Evolutionary conservation across 2,329 filamentous ascomycete species (phyloP), one percentile per base, ranked within the genome.

Genomic region (Hymenoscyphus fraxineus): DNA sequence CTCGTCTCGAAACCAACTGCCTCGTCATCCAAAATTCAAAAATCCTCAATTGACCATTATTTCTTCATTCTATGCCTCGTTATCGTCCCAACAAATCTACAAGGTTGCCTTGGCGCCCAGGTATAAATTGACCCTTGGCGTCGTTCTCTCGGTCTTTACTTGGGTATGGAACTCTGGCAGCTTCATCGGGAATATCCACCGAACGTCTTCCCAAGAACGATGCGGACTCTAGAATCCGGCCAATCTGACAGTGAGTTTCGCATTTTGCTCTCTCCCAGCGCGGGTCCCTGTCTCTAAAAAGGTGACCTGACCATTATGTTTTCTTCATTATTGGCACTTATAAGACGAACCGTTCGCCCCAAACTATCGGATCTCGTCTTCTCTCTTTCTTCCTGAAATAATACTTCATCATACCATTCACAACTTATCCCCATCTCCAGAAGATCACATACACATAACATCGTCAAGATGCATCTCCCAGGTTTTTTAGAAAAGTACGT

Each of bases 181-280:
- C 47, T 51, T 51, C 47, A 51, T 51, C 47, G 47, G 19, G n/a
- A 22, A 51, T 51, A 27, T 51, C 47, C 47, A 51, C 47, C 47
- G 6, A 35, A 6, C 4, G 32, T 35, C 32, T 35, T 35, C 32
- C 32, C 32, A 35, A 35, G 32, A 35, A 35, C 6, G 32, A 35
- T 4, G 6, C 32, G 32, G 32, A 35, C 47, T 22, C 47, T 22
- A 51, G 47, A 51, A 51, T 22, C 22, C 19, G 47, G 10, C 27
- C 13, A 22, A 19, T 27, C 9, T 51, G 47, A 51, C 47, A 51
- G 19, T 51, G 22, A 22, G 47, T 51, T 51, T 51, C 47, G 47
- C 47, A 51, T 22, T 51, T 9, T 35, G 32, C 32, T 51, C 19
- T 51, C 47, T 27, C 47, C n/a, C n/a, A 19, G 19, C 47, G 47